Conservation (phyloP, 2,329 filamentous ascomycete genomes). For the Cordyceps javanica region DNA sequence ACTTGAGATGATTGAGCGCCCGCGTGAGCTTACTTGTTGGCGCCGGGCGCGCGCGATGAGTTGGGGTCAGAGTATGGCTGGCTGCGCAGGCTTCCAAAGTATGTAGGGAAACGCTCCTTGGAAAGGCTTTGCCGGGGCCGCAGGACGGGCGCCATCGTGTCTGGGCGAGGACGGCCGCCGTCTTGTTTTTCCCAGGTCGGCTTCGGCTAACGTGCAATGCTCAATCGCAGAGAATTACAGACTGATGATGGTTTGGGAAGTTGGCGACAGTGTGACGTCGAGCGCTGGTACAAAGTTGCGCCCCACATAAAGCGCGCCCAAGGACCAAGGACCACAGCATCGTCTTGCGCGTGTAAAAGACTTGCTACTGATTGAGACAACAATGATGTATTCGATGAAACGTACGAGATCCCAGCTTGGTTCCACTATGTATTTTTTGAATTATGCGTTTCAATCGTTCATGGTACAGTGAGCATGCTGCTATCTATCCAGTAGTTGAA, state of each 20-base stretch:
- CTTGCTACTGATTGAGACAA: not conserved
- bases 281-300: not conserved
- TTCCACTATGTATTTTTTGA: not conserved
- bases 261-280: not conserved
- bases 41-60: slow-evolving; percentile 43
- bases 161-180: too few relatives aligned
- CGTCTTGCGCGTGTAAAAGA: not conserved
- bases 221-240: not conserved
- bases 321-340: not conserved
- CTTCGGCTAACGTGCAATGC: not conserved
- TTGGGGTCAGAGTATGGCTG: slow-evolving; percentile 63
- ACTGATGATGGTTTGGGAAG: not conserved
- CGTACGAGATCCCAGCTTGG: too few relatives aligned
- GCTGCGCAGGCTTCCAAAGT: slow-evolving; percentile 63
- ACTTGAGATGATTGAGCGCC: too few relatives aligned
- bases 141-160: slow-evolving; percentile 35
- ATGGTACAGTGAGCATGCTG: too few relatives aligned
- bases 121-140: slow-evolving; percentile 49
- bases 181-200: not conserved
- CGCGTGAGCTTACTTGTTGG: slow-evolving; percentile 19
- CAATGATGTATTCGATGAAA: not conserved
- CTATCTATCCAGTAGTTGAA: too few relatives aligned
- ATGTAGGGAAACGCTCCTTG: slow-evolving; percentile 62
- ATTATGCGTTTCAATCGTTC: not conserved
- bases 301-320: not conserved